Evolutionary conservation across 1,284 basidiomycete species (phyloP), one percentile per base, ranked within the genome.

Genomic region (Naganishia sp.): DNA sequence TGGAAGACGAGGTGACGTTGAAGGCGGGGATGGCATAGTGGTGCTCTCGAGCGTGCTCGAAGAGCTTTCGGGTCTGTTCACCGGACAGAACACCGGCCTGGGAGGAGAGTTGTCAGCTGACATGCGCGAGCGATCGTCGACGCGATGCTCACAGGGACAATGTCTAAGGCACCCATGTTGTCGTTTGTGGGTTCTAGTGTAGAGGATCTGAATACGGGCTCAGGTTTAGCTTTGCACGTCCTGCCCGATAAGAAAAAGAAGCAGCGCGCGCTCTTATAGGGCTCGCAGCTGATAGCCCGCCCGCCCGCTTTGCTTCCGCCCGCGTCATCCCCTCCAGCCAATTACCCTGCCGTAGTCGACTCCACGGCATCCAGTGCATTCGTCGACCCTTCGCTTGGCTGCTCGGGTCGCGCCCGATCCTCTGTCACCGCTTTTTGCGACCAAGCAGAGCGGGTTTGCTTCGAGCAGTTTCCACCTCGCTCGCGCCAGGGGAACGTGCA

Each of bases 41-140:
- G 79, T 94, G 78, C 75, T 88, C 85, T 76, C 88, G 88, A 43
- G 91, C 91, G 80, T 93, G 91, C 75, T 92, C 87, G 78, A 94
- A 92, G 73, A 95, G 83, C 81, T 90, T 91, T 81, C 89, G 86
- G 74, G 90, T 88, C 78, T 94, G 86, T 75, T 92, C 88, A 80
- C 91, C 92, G 72, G 89, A 90, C 74, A 94, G 80, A 70, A 94
- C 92, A 75, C 92, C 92, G 80, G 90, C 83, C 90, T 92, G 70
- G 44, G 31, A 42, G 42, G 23, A 55, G 63, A 13, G 36, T 13
- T 9, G 36, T 39, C 36, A 39, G 36, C 36, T 39, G 36, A 39
- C 36, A 10, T 39, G 6, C 36, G 36, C 28, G 5, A 7, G 1
- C 23, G 9, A 6, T 6, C 31, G n/a, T 21, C 13, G 15, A 9